phyloP scores from a whole-genome alignment of 768 basidiomycete genomes.

The Cystofilobasidium macerans region DNA sequence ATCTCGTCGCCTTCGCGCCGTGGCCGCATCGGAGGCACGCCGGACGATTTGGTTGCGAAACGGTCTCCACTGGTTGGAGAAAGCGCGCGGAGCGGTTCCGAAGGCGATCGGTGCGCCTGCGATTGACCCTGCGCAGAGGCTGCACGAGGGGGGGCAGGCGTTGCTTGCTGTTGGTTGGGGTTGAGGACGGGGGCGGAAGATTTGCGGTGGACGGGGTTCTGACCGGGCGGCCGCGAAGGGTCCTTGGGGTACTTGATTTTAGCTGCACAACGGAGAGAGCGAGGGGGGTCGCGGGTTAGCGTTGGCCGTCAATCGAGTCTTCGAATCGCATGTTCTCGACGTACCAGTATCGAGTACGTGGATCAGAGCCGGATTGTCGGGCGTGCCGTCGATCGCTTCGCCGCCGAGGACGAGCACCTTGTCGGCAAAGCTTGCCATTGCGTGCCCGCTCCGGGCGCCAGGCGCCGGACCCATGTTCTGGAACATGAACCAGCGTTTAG shows the following conservation, averaged over 20 bases:
- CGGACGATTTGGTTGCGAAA: not conserved
- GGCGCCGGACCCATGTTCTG: slow-evolving; percentile 99
- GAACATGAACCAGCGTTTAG: slow-evolving; percentile 99
- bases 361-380: slow-evolving; percentile 70
- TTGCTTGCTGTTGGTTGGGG: slow-evolving; percentile 29
- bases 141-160: slow-evolving; percentile 22
- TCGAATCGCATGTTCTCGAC: slow-evolving; percentile 37
- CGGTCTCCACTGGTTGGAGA: not conserved
- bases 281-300: too few species aligned
- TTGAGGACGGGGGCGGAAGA: slow-evolving; percentile 24
- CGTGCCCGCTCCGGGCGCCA: slow-evolving; percentile 82
- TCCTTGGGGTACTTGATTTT: slow-evolving; percentile 85
- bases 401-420: slow-evolving; percentile 90
- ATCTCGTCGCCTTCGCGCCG: slow-evolving; percentile 35
- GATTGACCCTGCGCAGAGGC: slow-evolving; percentile 11
- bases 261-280: slow-evolving; percentile 43
- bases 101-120: slow-evolving; percentile 7
- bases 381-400: slow-evolving; percentile 54
- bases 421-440: slow-evolving; percentile 80
- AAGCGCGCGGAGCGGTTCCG: not conserved
- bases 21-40: slow-evolving; percentile 40
- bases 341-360: slow-evolving; percentile 89
- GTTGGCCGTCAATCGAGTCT: slow-evolving; percentile 11
- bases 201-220: slow-evolving; percentile 24
- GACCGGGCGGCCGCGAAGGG: slow-evolving; percentile 42